These are phyloP conservation scores for Barnettozyma siamensis DNA, from an alignment of 805 yeast species.

Conservation along the genomic window DNA sequence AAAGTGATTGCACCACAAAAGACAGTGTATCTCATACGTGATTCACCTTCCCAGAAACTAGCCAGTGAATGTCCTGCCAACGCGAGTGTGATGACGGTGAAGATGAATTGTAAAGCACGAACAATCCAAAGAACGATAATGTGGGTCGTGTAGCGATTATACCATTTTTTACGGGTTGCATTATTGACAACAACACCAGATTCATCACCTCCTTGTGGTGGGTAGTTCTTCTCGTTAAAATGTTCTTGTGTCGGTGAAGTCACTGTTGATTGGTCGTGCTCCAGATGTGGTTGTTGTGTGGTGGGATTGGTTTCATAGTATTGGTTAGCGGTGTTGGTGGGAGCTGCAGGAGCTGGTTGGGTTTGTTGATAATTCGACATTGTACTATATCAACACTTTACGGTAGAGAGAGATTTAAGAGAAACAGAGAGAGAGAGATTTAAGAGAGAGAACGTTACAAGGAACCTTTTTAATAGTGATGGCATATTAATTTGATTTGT, in stretches of 20 bases:
- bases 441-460: too few species aligned
- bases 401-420: too few species aligned
- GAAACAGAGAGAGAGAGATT: too few species aligned
- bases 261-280: conserved; percentile 23
- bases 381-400: too few species aligned
- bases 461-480: too few species aligned
- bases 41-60: conserved; percentile 21
- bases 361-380: too few species aligned
- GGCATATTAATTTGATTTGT: too few species aligned
- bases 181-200: neutral
- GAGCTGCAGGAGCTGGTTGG: too few species aligned
- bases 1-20: conserved; percentile 28
- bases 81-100: conserved; percentile 27
- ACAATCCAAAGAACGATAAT: conserved; percentile 12
- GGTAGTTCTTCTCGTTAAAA: conserved; percentile 13
- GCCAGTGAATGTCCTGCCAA: conserved; percentile 23
- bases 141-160: neutral
- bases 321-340: neutral
- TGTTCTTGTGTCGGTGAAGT: conserved; percentile 17
- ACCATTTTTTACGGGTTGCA: conserved; percentile 1
- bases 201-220: neutral
- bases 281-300: neutral
- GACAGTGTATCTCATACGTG: conserved; percentile 27
- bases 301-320: neutral
- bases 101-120: conserved; percentile 23